Evolutionary conservation across 2,329 filamentous ascomycete genomes (phyloP).

Genomic region (Verruconis gallopava): DNA sequence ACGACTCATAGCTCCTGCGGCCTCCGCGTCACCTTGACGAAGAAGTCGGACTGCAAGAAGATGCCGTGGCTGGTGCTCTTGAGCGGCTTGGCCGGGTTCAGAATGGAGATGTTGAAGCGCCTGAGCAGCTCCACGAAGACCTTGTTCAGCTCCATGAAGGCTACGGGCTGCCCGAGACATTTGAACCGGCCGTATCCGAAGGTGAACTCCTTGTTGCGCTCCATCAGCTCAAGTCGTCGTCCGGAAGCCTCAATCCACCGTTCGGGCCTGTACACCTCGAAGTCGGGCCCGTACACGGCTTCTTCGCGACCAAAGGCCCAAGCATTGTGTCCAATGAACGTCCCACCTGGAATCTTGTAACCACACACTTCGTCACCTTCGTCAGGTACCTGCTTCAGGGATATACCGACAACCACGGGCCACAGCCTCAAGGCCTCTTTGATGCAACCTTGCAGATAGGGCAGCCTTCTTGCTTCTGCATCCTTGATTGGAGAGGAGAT

Average conservation of each 20-base stretch:
- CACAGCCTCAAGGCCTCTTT: slow-evolving; percentile 35
- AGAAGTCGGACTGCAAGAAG: no score
- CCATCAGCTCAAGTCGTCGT: slow-evolving; percentile 27
- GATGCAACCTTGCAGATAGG: slow-evolving; percentile 34
- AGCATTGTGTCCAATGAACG: slow-evolving; percentile 15
- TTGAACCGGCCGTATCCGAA: slow-evolving; percentile 25
- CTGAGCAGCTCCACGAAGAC: slow-evolving; percentile 28
- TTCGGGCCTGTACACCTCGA: slow-evolving; percentile 35
- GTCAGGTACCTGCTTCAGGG: slow-evolving; percentile 20
- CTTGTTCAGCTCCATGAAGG: slow-evolving; percentile 27
- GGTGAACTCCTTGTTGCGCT: slow-evolving; percentile 21
- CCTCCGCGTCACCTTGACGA: no score
- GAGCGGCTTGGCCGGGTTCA: slow-evolving; percentile 10
- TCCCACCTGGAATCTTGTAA: slow-evolving; percentile 22
- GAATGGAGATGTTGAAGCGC: slow-evolving; percentile 9
- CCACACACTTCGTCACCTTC: slow-evolving; percentile 21
- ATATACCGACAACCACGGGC: slow-evolving; percentile 25
- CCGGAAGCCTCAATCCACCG: slow-evolving; percentile 31
- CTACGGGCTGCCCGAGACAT: slow-evolving; percentile 23
- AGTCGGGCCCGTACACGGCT: slow-evolving; percentile 21
- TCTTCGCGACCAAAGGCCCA: slow-evolving; percentile 6
- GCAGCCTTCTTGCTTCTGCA: slow-evolving; percentile 26
- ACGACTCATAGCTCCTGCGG: no score
- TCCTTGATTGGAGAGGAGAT: slow-evolving; percentile 37
- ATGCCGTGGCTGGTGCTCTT: no score